Conservation (phyloP, 768 basidiomycete species). For the Galerina marginata region DNA sequence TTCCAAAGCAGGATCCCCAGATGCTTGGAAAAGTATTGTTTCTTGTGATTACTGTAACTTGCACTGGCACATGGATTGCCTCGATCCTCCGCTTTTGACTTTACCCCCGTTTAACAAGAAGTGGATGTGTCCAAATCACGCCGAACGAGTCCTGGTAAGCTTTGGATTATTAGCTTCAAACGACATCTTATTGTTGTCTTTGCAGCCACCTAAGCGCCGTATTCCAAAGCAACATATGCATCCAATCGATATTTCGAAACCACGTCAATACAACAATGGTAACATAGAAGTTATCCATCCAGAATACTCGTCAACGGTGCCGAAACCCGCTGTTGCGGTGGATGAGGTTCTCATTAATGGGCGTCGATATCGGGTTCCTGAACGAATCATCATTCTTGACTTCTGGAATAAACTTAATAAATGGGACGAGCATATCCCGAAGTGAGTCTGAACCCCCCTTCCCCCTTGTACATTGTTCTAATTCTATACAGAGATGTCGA, state of each 20-base stretch:
- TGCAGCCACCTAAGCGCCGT: constrained; percentile 78
- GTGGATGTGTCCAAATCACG: constrained; percentile 99
- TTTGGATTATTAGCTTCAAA: constrained; percentile 2
- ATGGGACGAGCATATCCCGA: constrained; percentile 40
- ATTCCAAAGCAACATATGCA: constrained; percentile 72
- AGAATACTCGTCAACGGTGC: constrained; percentile 49
- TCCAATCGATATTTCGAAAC: constrained; percentile 77
- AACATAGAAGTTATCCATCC: constrained; percentile 87
- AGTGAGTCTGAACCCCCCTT: constrained; percentile 40
- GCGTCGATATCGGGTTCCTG: constrained; percentile 91
- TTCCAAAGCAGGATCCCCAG: constrained; percentile 47
- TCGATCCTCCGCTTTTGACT: constrained; percentile 85
- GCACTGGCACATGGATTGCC: constrained; percentile 97
- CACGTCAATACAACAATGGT: constrained; percentile 85
- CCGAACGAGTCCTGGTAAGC: constrained; percentile 83
- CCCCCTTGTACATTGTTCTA: constrained; percentile 2
- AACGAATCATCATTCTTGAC: constrained; percentile 88
- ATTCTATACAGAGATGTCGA: constrained; percentile 39
- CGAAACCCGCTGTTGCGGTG: constrained; percentile 52
- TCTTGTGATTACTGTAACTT: constrained; percentile 95
- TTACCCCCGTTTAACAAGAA: constrained; percentile 90
- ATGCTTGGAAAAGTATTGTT: constrained; percentile 76
- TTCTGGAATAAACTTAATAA: constrained; percentile 89
- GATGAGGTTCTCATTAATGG: constrained; percentile 90
- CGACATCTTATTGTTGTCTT: background rate